These are phyloP conservation scores for Caloboletus firmus DNA, from an alignment of 1,284 basidiomycete species.

Conservation along the genomic window DNA sequence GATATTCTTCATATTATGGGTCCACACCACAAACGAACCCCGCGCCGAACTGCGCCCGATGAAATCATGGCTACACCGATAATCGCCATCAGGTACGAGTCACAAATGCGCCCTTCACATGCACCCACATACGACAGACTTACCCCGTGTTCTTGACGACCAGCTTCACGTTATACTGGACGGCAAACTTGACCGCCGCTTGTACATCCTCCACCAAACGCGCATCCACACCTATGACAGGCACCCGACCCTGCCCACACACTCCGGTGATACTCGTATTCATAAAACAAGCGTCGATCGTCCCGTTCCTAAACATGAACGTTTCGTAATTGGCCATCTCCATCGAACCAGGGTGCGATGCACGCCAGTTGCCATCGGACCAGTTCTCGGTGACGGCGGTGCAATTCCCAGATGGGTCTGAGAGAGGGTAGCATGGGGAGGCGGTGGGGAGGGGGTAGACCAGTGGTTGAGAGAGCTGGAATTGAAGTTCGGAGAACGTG, in stretches of 20 bases:
- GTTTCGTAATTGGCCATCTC: constrained; percentile 43
- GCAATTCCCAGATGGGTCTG: constrained; percentile 23
- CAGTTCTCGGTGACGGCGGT: constrained; percentile 32
- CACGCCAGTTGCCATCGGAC: constrained; percentile 40
- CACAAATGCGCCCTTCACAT: no score
- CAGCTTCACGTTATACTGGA: constrained; percentile 41
- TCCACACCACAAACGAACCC: constrained; percentile 28
- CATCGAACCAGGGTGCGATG: constrained; percentile 42
- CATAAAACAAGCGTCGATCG: constrained; percentile 34
- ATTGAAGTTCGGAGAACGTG: constrained; percentile 36
- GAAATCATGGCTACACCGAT: constrained; percentile 27
- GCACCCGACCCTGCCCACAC: constrained; percentile 19
- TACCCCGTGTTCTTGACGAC: constrained; percentile 53
- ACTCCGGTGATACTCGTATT: constrained; percentile 12
- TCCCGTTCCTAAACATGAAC: constrained; percentile 41
- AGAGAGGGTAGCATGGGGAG: constrained; percentile 27
- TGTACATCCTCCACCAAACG: constrained; percentile 40
- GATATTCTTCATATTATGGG: constrained; percentile 35
- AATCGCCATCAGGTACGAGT: no score
- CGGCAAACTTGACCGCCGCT: constrained; percentile 33
- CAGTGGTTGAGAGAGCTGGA: constrained; percentile 33
- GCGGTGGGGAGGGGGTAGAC: constrained; percentile 30
- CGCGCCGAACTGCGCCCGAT: constrained; percentile 41
- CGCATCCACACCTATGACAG: constrained; percentile 27
- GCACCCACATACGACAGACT: neutral